Evolutionary conservation across 202 grass and related monocot species (phyloP).

Genomic region (Carex arenaria): DNA sequence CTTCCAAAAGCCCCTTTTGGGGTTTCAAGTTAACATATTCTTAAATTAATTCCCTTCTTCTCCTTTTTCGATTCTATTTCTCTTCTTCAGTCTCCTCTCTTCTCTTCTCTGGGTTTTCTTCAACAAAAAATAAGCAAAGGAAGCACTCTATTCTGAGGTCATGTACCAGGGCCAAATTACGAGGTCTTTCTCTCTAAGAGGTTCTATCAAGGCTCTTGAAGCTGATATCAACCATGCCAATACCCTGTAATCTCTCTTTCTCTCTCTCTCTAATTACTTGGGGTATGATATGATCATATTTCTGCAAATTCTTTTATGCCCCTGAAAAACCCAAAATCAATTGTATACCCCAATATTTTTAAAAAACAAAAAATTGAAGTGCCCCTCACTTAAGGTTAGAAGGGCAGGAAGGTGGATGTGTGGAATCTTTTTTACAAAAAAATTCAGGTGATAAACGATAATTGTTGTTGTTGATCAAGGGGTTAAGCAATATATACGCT

Average conservation of each 20-base stretch:
- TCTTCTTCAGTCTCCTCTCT: background rate
- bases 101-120: background rate
- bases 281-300: background rate
- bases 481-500: background rate
- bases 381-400: background rate
- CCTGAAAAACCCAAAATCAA: background rate
- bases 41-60: background rate
- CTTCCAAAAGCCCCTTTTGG: background rate
- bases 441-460: conserved; percentile 7
- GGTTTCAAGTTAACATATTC: background rate
- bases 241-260: conserved; percentile 58
- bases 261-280: conserved; percentile 24
- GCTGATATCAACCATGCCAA: conserved; percentile 98
- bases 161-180: conserved; percentile 72
- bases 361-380: background rate
- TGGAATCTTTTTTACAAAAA: background rate
- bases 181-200: conserved; percentile 72
- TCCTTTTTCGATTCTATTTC: background rate
- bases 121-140: background rate
- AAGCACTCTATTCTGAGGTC: conserved; percentile 21
- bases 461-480: background rate
- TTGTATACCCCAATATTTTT: background rate
- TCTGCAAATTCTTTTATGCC: background rate
- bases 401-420: background rate
- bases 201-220: conserved; percentile 93